phyloP scores from a whole-genome alignment of 306 rosid species.

The Abrus precatorius region DNA sequence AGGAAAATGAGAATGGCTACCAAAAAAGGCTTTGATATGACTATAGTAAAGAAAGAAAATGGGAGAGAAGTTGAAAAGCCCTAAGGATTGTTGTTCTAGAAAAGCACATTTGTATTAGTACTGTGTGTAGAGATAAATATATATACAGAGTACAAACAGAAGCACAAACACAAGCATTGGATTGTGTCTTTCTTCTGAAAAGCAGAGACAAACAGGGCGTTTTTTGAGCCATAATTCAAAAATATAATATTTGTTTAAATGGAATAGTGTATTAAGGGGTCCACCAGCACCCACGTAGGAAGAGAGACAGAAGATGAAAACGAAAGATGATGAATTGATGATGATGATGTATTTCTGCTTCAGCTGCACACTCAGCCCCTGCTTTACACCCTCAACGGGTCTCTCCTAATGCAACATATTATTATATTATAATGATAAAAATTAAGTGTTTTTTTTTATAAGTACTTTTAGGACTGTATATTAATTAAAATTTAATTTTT shows the following conservation, averaged over 20 bases:
- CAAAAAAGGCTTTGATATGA: background rate
- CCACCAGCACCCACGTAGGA: slow-evolving; percentile 22
- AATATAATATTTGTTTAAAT: background rate
- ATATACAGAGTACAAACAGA: too few relatives aligned
- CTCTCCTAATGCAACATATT: too few relatives aligned
- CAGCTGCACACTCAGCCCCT: too few relatives aligned
- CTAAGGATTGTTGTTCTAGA: slow-evolving; percentile 30
- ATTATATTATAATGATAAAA: too few relatives aligned
- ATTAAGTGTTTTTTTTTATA: too few relatives aligned
- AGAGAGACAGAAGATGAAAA: background rate
- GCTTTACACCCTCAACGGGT: too few relatives aligned
- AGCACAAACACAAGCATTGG: slow-evolving; percentile 1
- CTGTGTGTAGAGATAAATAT: background rate
- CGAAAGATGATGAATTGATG: too few relatives aligned
- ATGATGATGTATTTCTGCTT: background rate
- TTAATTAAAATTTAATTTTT: too few relatives aligned
- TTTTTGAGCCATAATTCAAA: background rate
- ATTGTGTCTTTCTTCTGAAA: slow-evolving; percentile 22
- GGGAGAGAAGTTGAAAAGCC: slow-evolving; percentile 11
- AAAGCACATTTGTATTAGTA: background rate
- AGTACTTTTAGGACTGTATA: too few relatives aligned
- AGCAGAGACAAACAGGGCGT: slow-evolving; percentile 18
- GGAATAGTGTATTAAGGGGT: slow-evolving; percentile 18
- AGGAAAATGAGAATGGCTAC: background rate
- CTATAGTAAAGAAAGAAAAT: background rate